A percentile compares a stretch with the other conserved stretches of the same genome.
Conservation (phyloP, 2,329 filamentous ascomycete species). For the Pseudogymnoascus pannorum region DNA sequence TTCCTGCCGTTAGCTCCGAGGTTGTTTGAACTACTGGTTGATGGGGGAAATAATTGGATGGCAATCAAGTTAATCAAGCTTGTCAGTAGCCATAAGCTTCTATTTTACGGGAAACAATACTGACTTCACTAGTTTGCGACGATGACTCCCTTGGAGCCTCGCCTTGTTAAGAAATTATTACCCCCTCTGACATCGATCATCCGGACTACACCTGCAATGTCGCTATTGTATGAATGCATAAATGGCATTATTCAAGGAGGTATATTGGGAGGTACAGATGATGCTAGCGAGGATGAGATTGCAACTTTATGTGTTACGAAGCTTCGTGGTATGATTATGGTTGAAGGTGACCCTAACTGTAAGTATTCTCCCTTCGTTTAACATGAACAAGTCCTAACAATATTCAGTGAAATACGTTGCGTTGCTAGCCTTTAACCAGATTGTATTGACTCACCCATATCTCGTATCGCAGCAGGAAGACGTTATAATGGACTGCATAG, state of each 20-base stretch:
- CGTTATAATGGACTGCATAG: slow-evolving; percentile 92
- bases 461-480: slow-evolving; percentile 90
- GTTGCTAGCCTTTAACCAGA: slow-evolving; percentile 88
- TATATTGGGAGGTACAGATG: slow-evolving; percentile 76
- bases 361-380: slow-evolving; percentile 35
- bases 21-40: slow-evolving; percentile 84
- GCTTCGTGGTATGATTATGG: slow-evolving; percentile 85
- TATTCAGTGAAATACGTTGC: slow-evolving; percentile 88
- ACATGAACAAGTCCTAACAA: slow-evolving; percentile 10
- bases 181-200: slow-evolving; percentile 90
- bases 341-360: slow-evolving; percentile 91
- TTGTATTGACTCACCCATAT: slow-evolving; percentile 79
- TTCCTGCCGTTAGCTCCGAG: slow-evolving; percentile 87
- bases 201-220: slow-evolving; percentile 92
- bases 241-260: slow-evolving; percentile 97
- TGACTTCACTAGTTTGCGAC: slow-evolving; percentile 69
- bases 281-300: slow-evolving; percentile 82
- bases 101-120: slow-evolving; percentile 56
- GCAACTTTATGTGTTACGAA: slow-evolving; percentile 88
- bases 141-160: slow-evolving; percentile 83
- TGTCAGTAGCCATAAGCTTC: slow-evolving; percentile 39
- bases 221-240: slow-evolving; percentile 95
- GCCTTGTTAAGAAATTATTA: slow-evolving; percentile 82
- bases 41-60: slow-evolving; percentile 98
- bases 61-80: slow-evolving; percentile 98